phyloP scores from a whole-genome alignment of 768 basidiomycete genomes.

The Rubroboletus pulcherrimus region DNA sequence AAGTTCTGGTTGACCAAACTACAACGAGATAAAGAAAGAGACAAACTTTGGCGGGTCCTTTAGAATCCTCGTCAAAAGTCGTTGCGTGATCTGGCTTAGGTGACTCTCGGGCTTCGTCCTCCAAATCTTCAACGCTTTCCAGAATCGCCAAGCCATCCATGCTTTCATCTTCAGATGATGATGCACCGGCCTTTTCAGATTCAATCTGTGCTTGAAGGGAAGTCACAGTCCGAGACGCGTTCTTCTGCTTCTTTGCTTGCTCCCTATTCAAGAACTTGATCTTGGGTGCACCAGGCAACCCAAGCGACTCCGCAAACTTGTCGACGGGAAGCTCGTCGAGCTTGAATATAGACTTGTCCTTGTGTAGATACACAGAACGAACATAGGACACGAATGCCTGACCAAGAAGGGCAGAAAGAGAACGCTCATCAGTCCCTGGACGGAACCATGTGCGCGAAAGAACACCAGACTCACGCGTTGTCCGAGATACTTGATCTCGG shows the following conservation, averaged over 20 bases:
- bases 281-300: conserved; percentile 91
- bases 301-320: conserved; percentile 83
- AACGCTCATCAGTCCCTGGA: background rate
- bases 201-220: conserved; percentile 31
- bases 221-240: conserved; percentile 50
- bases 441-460: background rate
- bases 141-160: conserved; percentile 10
- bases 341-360: conserved; percentile 91
- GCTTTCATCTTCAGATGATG: conserved; percentile 21
- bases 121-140: conserved; percentile 28
- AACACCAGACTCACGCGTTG: conserved; percentile 63
- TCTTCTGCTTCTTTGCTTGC: conserved; percentile 73
- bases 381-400: conserved; percentile 96
- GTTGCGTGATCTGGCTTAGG: background rate
- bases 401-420: background rate
- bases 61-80: conserved; percentile 13
- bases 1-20: background rate
- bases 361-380: conserved; percentile 88
- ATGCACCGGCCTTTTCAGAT: conserved; percentile 14
- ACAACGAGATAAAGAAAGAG: background rate
- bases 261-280: conserved; percentile 80
- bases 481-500: conserved; percentile 95
- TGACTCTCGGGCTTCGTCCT: conserved; percentile 11
- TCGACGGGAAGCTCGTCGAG: conserved; percentile 77
- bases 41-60: conserved; percentile 40